Conservation (phyloP, 2,329 filamentous ascomycete species). For the Epichloe amarillans region DNA sequence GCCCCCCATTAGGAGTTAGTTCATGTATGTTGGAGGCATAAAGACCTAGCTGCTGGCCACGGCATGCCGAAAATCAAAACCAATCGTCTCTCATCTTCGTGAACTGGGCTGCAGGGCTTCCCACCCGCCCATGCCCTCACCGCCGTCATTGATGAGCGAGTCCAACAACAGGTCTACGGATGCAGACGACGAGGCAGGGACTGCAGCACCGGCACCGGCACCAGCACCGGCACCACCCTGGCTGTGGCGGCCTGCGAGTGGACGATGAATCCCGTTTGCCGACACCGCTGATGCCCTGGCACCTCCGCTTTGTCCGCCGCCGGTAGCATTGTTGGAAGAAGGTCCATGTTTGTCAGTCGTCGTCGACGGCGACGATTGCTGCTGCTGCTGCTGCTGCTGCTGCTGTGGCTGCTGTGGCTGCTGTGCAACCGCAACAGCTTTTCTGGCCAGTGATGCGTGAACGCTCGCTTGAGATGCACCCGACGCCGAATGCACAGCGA, state of each 20-base stretch:
- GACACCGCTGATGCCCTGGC: slow-evolving; percentile 9
- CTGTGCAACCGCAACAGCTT: slow-evolving; percentile 2
- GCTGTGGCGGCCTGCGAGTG: background rate
- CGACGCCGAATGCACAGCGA: slow-evolving; percentile 6
- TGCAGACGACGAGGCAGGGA: slow-evolving; percentile 2
- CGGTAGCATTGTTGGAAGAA: background rate
- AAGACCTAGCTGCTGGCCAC: too few relatives aligned
- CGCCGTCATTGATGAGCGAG: slow-evolving; percentile 34
- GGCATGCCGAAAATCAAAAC: background rate
- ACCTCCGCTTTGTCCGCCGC: slow-evolving; percentile 9
- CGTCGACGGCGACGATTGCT: background rate
- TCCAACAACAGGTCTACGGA: slow-evolving; percentile 32
- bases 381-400: slow-evolving; percentile 1
- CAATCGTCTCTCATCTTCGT: slow-evolving; percentile 8
- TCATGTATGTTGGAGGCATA: background rate
- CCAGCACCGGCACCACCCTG: background rate
- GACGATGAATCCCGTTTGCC: slow-evolving; percentile 4
- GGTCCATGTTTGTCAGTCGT: background rate
- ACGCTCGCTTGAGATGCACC: background rate
- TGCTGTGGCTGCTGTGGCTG: slow-evolving; percentile 1
- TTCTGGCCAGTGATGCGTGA: background rate
- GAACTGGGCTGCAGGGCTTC: slow-evolving; percentile 39
- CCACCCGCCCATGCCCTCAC: slow-evolving; percentile 38
- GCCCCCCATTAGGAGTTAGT: too few relatives aligned
- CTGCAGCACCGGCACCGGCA: background rate